These are phyloP conservation scores for Phytophthora multivora DNA, from an alignment of 352 stramenopile genomes.

Conservation along the genomic window DNA sequence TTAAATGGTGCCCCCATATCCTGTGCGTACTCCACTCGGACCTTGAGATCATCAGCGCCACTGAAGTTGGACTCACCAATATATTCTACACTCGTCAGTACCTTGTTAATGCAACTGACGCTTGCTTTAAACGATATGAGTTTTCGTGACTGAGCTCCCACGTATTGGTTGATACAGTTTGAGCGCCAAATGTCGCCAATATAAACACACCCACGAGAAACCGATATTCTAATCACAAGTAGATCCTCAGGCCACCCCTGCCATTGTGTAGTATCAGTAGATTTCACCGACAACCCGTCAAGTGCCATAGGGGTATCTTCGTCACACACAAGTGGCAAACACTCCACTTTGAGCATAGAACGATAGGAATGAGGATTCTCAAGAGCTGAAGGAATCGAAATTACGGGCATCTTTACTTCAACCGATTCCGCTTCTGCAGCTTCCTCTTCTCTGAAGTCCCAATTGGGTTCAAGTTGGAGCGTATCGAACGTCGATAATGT, in stretches of 20 bases:
- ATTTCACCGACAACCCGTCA: constrained; percentile 42
- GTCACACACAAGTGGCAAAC: constrained; percentile 40
- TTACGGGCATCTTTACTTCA: constrained; percentile 48
- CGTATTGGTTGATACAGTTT: constrained; percentile 35
- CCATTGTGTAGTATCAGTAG: constrained; percentile 26
- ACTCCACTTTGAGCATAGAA: constrained; percentile 43
- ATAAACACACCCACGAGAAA: constrained; percentile 38
- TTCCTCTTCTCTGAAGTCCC: background rate
- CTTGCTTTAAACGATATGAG: constrained; percentile 32
- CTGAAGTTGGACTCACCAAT: constrained; percentile 48
- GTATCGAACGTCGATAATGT: too few relatives aligned
- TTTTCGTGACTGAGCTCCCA: background rate
- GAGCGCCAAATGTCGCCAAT: constrained; percentile 20
- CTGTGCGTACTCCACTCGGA: constrained; percentile 33
- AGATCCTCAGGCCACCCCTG: constrained; percentile 8
- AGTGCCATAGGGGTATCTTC: constrained; percentile 50
- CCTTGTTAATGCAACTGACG: constrained; percentile 42
- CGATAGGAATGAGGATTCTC: constrained; percentile 35
- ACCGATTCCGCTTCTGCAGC: background rate
- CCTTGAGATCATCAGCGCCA: constrained; percentile 42
- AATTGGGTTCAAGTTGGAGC: background rate
- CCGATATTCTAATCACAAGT: constrained; percentile 35
- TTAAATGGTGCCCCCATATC: constrained; percentile 24
- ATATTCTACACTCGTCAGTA: constrained; percentile 46
- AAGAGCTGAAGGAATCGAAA: constrained; percentile 37